Base-by-base conservation (phyloP, 177 flowering plant species). In the Telopea speciosissima region DNA sequence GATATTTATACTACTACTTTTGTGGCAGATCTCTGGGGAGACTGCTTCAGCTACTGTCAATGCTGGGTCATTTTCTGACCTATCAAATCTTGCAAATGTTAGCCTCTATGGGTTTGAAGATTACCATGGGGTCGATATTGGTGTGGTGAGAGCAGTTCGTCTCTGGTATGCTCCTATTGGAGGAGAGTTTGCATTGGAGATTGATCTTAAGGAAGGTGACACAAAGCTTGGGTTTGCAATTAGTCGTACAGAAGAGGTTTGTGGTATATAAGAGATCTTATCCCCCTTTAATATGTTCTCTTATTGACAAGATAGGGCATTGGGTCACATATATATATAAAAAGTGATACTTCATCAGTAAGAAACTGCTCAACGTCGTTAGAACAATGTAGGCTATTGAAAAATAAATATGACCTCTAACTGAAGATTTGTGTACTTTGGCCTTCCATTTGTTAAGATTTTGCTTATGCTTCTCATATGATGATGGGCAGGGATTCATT, bases 81-180 rank as follows among this genome's bases (percentile, higher is more conserved):
- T 94, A 52, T 81, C 97, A 0, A 86, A 86, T 70, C 81, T 94
- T 8, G 91, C 95, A 25, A 87, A 87, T 78, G 87, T 83, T 33
- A 90, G 95, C 73, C 80, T 94, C 11, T 94, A 94, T 68, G 98
- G 98, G 5, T 94, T 94, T 64, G 98, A 94, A 81, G 98, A 94
- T 73, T 94, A 94, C 81, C 98, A 94, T 72, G 98, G 98, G 8
- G 91, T 94, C 12, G 98, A 94, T 79, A 88, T 94, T 33, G 98
- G 98, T 60, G 91, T 92, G 1, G 96, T 94, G 60, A 84, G 97
- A 79, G 92, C 97, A 11, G 91, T 90, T 73, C 97, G 98, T 33
- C 85, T 94, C 19, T 94, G 98, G 98, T 94, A 84, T 72, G 85
- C 96, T 67, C 92, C 98, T 3, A 71, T 87, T 14, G 92, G 78